A percentile compares a stretch with the other conserved stretches of the same genome.
These are phyloP conservation scores for Yamadazyma trypodendri DNA, from an alignment of 1,139 yeast species.

Conservation along the genomic window DNA sequence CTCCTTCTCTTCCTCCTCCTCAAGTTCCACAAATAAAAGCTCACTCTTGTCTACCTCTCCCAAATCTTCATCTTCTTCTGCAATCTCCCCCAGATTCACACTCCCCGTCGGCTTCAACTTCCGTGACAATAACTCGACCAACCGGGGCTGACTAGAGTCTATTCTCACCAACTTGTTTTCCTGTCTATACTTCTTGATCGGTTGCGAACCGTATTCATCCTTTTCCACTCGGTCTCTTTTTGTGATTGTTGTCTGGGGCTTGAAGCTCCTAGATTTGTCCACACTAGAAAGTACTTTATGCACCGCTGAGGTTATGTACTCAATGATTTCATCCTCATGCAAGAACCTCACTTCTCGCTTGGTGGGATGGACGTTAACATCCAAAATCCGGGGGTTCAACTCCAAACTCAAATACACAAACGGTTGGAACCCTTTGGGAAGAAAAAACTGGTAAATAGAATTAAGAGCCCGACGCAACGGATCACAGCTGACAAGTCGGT, in stretches of 20 bases:
- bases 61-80: slow-evolving; percentile 6
- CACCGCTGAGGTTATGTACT: slow-evolving; percentile 49
- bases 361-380: slow-evolving; percentile 95
- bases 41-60: too few species aligned
- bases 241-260: slow-evolving; percentile 53
- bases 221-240: slow-evolving; percentile 19
- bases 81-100: slow-evolving; percentile 1
- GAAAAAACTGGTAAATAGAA: slow-evolving; percentile 60
- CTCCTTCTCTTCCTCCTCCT: slow-evolving; percentile 3
- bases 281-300: slow-evolving; percentile 53
- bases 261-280: slow-evolving; percentile 69
- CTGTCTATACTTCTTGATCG: slow-evolving; percentile 38
- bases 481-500: slow-evolving; percentile 79
- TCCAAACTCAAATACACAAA: slow-evolving; percentile 72
- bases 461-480: slow-evolving; percentile 70
- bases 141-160: slow-evolving; percentile 46
- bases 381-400: slow-evolving; percentile 69
- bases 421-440: slow-evolving; percentile 80
- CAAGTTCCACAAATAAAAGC: slow-evolving; percentile 5
- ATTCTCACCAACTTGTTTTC: slow-evolving; percentile 74
- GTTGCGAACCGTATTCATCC: slow-evolving; percentile 12
- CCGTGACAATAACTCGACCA: slow-evolving; percentile 15
- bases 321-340: slow-evolving; percentile 82
- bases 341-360: slow-evolving; percentile 88
- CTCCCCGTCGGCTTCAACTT: not conserved